These are phyloP conservation scores for Excoecaria cochinchinensis DNA, from an alignment of 345 rosid species.

Conservation along the genomic window DNA sequence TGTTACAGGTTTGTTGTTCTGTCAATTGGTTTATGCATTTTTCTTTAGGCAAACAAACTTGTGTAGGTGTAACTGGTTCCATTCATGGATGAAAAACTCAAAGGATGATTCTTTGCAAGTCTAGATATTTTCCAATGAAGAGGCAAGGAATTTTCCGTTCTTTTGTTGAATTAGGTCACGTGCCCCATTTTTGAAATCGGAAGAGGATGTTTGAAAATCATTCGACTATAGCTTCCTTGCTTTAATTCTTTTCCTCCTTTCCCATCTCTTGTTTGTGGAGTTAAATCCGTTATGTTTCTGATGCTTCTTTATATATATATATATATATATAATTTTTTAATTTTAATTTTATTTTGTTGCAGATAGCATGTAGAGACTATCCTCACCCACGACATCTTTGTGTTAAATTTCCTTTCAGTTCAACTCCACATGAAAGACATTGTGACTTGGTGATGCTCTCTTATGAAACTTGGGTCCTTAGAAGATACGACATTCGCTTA, in stretches of 20 bases:
- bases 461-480: neutral
- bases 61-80: neutral
- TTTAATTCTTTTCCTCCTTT: neutral
- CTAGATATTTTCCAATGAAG: neutral
- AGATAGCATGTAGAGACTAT: slow-evolving; percentile 92
- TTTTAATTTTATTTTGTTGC: slow-evolving; percentile 24
- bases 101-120: slow-evolving; percentile 5
- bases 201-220: neutral
- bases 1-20: neutral
- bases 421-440: slow-evolving; percentile 50
- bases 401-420: slow-evolving; percentile 55
- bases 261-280: slow-evolving; percentile 1
- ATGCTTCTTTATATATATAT: too few species aligned
- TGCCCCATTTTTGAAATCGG: neutral
- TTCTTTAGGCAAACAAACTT: neutral
- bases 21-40: neutral
- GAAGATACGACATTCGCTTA: neutral
- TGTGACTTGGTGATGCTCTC: slow-evolving; percentile 60
- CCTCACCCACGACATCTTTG: slow-evolving; percentile 87
- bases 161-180: neutral
- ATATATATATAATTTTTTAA: too few species aligned
- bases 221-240: neutral
- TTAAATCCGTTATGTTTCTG: neutral
- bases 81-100: slow-evolving; percentile 18
- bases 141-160: neutral